phyloP scores from a whole-genome alignment of 2,329 filamentous ascomycete species.

The Nemania serpens region DNA sequence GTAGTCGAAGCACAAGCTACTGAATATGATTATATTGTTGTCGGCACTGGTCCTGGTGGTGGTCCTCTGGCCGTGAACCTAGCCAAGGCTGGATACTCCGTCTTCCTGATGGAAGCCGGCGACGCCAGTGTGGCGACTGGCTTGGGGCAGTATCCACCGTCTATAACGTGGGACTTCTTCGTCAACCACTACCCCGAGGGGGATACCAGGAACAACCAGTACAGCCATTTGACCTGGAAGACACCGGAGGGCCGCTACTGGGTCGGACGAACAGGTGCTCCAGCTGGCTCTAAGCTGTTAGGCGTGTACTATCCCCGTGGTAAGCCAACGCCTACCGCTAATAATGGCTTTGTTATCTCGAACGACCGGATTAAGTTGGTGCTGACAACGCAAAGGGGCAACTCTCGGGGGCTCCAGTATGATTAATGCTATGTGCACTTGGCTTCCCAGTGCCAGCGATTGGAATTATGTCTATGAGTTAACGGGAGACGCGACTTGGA shows the following conservation, averaged over 20 bases:
- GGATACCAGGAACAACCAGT: constrained; percentile 52
- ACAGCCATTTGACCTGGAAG: constrained; percentile 31
- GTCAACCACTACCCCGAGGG: constrained; percentile 55
- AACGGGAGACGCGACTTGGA: constrained; percentile 32
- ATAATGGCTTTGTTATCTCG: background rate
- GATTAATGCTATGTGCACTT: constrained; percentile 29
- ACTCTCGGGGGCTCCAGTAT: constrained; percentile 38
- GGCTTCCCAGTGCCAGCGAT: constrained; percentile 31
- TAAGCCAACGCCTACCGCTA: constrained; percentile 2
- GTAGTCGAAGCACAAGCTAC: constrained; percentile 10
- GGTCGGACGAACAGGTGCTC: constrained; percentile 28
- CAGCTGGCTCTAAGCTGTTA: constrained; percentile 32
- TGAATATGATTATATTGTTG: constrained; percentile 45
- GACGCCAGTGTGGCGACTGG: constrained; percentile 48
- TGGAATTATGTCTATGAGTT: constrained; percentile 34
- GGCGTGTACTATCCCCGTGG: constrained; percentile 40
- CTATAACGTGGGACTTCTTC: constrained; percentile 58
- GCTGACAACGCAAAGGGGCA: constrained; percentile 21
- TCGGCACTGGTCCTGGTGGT: constrained; percentile 55
- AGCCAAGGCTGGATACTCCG: constrained; percentile 55
- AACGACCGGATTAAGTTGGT: background rate
- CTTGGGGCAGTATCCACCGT: constrained; percentile 45
- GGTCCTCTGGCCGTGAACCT: constrained; percentile 55
- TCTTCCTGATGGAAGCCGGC: constrained; percentile 58
- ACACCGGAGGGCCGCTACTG: constrained; percentile 25